Percentiles rank a stretch among this genome's conserved stretches.
These are phyloP conservation scores for Pestalotiopsis sp. DNA, from an alignment of 2,329 filamentous ascomycete species.

Conservation along the genomic window DNA sequence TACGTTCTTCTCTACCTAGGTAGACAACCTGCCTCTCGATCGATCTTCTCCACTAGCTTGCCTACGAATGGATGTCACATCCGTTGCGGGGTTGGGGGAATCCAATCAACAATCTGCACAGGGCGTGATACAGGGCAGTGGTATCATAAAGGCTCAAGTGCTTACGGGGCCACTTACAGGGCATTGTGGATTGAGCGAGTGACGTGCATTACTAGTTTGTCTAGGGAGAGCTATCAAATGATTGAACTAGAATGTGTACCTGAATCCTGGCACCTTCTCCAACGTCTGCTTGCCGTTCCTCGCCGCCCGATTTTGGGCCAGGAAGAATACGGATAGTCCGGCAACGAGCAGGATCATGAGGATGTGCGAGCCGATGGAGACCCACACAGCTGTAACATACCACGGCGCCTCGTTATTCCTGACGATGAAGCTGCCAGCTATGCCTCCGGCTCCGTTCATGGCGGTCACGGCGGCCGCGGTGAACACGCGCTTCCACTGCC, in stretches of 20 bases:
- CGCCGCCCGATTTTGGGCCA: conserved; percentile 51
- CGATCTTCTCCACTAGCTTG: neutral
- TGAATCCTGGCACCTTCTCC: conserved; percentile 44
- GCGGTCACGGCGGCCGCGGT: conserved; percentile 62
- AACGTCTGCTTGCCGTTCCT: conserved; percentile 47
- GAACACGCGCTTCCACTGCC: conserved; percentile 67
- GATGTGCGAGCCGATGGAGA: conserved; percentile 67
- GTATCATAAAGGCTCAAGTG: neutral
- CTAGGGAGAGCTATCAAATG: neutral
- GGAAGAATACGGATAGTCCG: conserved; percentile 56
- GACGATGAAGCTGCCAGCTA: conserved; percentile 69
- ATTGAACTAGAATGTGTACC: conserved; percentile 24
- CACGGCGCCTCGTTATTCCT: conserved; percentile 60
- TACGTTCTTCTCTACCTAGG: neutral
- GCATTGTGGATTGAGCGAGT: neutral
- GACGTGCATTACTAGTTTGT: neutral
- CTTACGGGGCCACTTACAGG: neutral
- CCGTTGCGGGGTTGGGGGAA: neutral
- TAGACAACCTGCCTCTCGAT: neutral
- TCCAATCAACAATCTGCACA: neutral
- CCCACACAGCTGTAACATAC: conserved; percentile 68
- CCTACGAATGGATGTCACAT: neutral
- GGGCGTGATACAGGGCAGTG: neutral
- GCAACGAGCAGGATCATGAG: conserved; percentile 57
- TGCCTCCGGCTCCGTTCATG: conserved; percentile 64